Evolutionary conservation across 352 stramenopile genomes (phyloP).

Genomic region (Globisporangium cederbergense): DNA sequence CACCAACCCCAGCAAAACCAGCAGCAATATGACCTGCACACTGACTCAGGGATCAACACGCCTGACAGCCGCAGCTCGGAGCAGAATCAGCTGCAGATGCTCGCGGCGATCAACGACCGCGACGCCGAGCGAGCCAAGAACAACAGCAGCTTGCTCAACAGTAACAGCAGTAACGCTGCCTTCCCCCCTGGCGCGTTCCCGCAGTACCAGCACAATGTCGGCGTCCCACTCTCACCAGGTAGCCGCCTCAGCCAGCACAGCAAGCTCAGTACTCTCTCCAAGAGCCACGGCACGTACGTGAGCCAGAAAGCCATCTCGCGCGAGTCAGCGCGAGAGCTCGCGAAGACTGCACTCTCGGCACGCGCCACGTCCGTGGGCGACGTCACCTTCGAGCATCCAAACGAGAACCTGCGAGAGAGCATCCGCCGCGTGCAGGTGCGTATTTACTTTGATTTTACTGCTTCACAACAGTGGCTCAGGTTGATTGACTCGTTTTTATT

Average conservation of each 20-base stretch:
- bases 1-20: constrained; percentile 5
- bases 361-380: constrained; percentile 74
- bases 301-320: constrained; percentile 31
- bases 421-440: constrained; percentile 62
- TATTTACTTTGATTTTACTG: too few species aligned
- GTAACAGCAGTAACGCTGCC: background rate
- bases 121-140: background rate
- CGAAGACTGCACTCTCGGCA: constrained; percentile 62
- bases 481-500: background rate
- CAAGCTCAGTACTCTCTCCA: constrained; percentile 18
- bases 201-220: constrained; percentile 3
- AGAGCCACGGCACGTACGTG: constrained; percentile 26
- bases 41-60: constrained; percentile 7
- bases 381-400: constrained; percentile 67
- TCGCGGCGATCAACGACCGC: background rate
- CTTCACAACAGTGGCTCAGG: background rate
- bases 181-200: constrained; percentile 4
- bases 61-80: constrained; percentile 7
- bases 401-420: constrained; percentile 66
- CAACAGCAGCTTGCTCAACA: constrained; percentile 4
- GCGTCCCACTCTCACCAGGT: constrained; percentile 15
- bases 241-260: constrained; percentile 19
- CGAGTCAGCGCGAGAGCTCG: constrained; percentile 61
- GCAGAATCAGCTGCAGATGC: background rate
- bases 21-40: constrained; percentile 5